phyloP scores from a whole-genome alignment of 768 basidiomycete genomes.

The Leccinum uliginosum region DNA sequence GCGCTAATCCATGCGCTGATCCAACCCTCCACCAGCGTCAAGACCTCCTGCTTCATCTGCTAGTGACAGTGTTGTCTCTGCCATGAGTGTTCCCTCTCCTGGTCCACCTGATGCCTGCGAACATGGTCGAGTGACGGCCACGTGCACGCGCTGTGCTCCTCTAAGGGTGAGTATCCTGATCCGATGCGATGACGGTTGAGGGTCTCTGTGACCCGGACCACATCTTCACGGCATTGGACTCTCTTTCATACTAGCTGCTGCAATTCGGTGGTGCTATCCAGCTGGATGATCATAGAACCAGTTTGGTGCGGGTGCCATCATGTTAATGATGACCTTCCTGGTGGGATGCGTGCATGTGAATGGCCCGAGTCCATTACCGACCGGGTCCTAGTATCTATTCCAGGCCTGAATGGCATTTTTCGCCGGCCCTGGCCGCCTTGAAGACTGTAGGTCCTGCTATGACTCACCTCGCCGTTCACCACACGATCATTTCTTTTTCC shows the following conservation, averaged over 20 bases:
- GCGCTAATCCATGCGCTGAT: too few relatives aligned
- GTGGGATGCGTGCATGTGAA: conserved; percentile 44
- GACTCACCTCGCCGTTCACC: too few relatives aligned
- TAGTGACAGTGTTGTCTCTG: background rate
- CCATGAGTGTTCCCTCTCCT: background rate
- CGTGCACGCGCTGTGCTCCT: conserved; percentile 53
- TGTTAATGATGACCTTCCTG: conserved; percentile 27
- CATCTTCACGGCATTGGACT: conserved; percentile 19
- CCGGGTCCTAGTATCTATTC: background rate
- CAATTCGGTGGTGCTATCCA: conserved; percentile 19
- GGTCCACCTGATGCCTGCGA: background rate
- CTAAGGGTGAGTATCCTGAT: conserved; percentile 46
- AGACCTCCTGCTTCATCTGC: background rate
- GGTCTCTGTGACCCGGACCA: background rate
- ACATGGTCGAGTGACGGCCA: background rate
- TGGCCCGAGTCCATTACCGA: conserved; percentile 7
- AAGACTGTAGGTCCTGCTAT: too few relatives aligned
- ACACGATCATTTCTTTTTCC: too few relatives aligned
- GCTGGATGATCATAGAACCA: conserved; percentile 4
- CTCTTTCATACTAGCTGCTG: conserved; percentile 25
- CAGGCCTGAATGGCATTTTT: background rate
- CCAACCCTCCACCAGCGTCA: background rate
- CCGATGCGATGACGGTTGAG: background rate
- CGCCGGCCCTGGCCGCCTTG: too few relatives aligned
- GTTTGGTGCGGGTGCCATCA: conserved; percentile 28